Evolutionary conservation across 1,139 yeast species (phyloP).

Genomic region (Suhomyces coccinellae): DNA sequence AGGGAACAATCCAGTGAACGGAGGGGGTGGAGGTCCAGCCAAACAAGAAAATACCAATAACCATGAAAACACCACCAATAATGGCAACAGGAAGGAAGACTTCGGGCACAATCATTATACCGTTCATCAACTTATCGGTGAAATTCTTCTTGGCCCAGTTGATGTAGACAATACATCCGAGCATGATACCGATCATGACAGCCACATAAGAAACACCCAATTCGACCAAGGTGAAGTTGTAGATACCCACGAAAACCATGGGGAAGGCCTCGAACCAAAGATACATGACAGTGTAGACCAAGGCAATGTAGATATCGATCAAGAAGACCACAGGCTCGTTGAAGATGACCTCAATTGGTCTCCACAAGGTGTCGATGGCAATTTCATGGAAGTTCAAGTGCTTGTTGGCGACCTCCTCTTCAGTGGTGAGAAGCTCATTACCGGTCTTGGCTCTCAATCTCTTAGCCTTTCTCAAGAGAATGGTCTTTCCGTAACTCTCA

Average conservation of each 20-base stretch:
- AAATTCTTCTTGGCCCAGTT: conserved; percentile 23
- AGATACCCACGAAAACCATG: conserved; percentile 45
- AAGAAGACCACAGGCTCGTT: conserved; percentile 48
- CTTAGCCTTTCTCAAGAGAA: conserved; percentile 37
- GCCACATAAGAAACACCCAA: conserved; percentile 49
- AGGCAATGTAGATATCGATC: conserved; percentile 51
- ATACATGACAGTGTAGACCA: conserved; percentile 55
- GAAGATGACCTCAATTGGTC: conserved; percentile 46
- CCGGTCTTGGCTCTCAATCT: conserved; percentile 39
- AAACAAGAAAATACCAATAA: conserved; percentile 47
- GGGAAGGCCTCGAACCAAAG: conserved; percentile 66
- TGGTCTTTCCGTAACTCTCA: conserved; percentile 35
- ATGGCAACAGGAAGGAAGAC: conserved; percentile 46
- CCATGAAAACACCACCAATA: conserved; percentile 42
- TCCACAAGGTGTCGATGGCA: conserved; percentile 46
- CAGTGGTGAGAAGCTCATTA: conserved; percentile 29
- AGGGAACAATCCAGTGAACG: conserved; percentile 46
- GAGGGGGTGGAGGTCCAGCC: conserved; percentile 49
- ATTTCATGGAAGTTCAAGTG: conserved; percentile 22
- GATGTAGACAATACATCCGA: conserved; percentile 29
- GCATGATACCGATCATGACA: conserved; percentile 43
- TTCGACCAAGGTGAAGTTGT: conserved; percentile 51
- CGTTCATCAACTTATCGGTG: conserved; percentile 25
- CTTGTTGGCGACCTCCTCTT: conserved; percentile 29
- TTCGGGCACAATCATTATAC: conserved; percentile 36